Conservation (phyloP, 306 rosid genomes). For the Geum urbanum region DNA sequence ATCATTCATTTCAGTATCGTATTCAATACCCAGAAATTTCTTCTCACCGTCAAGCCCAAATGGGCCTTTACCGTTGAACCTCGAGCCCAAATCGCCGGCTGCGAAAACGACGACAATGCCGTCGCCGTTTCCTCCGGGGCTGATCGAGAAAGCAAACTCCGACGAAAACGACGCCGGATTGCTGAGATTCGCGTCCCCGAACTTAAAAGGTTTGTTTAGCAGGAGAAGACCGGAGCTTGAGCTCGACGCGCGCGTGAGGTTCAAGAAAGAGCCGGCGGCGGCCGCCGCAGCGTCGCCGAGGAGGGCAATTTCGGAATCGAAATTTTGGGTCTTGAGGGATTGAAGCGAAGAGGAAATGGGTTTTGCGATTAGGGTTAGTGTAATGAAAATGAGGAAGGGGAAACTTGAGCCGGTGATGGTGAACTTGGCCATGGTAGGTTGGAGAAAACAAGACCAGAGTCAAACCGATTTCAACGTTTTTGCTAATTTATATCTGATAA, state of each 20-base stretch:
- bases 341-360: constrained; percentile 31
- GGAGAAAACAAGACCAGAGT: not conserved
- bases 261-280: constrained; percentile 31
- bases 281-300: constrained; percentile 50
- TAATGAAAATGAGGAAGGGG: constrained; percentile 18
- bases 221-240: constrained; percentile 54
- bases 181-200: constrained; percentile 15
- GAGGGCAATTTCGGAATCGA: constrained; percentile 45
- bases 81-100: constrained; percentile 23
- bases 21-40: constrained; percentile 36
- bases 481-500: not conserved
- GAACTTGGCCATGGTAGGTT: constrained; percentile 36
- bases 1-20: constrained; percentile 37
- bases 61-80: constrained; percentile 24
- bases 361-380: constrained; percentile 24
- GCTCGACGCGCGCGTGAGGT: constrained; percentile 32
- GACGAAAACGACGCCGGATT: constrained; percentile 37
- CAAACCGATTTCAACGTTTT: constrained; percentile 9
- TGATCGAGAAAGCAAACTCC: constrained; percentile 46
- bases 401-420: constrained; percentile 12
- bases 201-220: constrained; percentile 27
- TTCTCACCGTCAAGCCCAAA: constrained; percentile 31
- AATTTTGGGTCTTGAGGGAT: constrained; percentile 25
- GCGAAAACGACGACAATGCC: constrained; percentile 38
- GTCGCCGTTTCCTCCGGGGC: constrained; percentile 34